Base-by-base conservation (phyloP, 169 alveolate species). In the Plasmodium reichenowi region DNA sequence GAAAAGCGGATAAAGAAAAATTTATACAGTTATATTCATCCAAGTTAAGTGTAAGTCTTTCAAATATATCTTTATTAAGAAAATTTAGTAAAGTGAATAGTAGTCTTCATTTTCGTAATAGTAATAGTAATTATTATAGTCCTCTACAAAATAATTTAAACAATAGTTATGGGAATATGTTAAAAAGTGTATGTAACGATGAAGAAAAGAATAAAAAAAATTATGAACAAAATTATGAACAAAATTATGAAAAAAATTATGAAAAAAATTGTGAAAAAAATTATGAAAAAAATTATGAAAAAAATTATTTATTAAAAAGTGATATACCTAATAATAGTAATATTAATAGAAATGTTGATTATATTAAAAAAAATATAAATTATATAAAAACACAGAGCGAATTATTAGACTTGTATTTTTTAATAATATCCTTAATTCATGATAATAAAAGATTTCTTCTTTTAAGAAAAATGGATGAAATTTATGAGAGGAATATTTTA, bases 81-180 rank as follows among this genome's bases (percentile, higher is more conserved):
- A 56, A 78, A 50, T 63, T 52, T 43, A 38, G 93, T 63, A 20
- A 92, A 78, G 64, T 88, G 22, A 86, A 88, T 59, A 60, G 74
- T 54, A 50, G 60, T 67, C 15, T 74, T 70, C 20, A 48, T 47
- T 26, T 71, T 43, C 48, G 62, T 13, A 32, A 32, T 32, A 32
- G 45, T 6, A 32, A 32, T 32, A 76, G 88, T 56, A 76, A 76
- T 68, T 76, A 76, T 15, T 76, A 76, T 45, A 76, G 88, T 56
- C 88, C 88, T 12, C 47, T 76, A 43, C 63, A 76, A 22, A 38
- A 50, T 20, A 10, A 20, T 4, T 22, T 47, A 70, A 43, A 38
- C 2, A 67, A 45, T 0, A 76, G 76, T 26, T 66, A 71, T 12
- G 10, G 29, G 1, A 74, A 74, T 74, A 32, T 32, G 9, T 5